Evolutionary conservation across 2,329 filamentous ascomycete species (phyloP), one percentile per base, ranked within the genome.

Genomic region (Stemphylium beticola): DNA sequence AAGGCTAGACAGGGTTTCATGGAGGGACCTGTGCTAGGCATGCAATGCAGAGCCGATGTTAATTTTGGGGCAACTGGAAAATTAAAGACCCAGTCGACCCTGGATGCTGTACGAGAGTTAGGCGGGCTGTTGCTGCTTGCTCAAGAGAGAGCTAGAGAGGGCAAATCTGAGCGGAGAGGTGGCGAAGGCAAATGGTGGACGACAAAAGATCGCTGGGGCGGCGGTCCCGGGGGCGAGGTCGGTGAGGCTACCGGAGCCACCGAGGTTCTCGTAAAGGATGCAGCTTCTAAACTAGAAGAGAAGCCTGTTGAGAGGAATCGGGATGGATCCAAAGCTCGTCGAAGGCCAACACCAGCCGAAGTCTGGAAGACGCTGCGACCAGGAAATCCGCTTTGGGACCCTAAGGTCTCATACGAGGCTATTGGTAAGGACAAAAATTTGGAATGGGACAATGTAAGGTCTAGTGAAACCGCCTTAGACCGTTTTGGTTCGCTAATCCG

Each of bases 151-250:
- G 78, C 78, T n/a, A 77, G 85, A 46, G 79, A 87, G 63, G 84
- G 83, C 0, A 76, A 73, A 48, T 65, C 65, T 1, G 82, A 85
- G 61, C 67, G 72, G 43, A 78, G 73, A 46, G 78, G 82, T 3
- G 83, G 83, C 1, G 80, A 84, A 60, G 82, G 82, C 3, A 79
- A 84, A 64, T 88, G 85, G 85, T 88, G 83, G 83, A 82, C 83
- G 2, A 79, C 74, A 2, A 77, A 73, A 46, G 79, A 81, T 22
- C 78, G 85, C 48, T 87, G 83, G 79, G 85, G 85, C 46, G 84
- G 84, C 20, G 80, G 79, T 11, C 67, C 72, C n/a, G 79, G 79
- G 15, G 78, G 76, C 33, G 78, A 80, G 53, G 68, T 77, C 15
- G 77, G 74, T 41, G 71, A 76, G 51, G 68, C 61, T 47, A 60